Evolutionary conservation across 2,329 filamentous ascomycete species (phyloP).

Genomic region (Pleomassaria siparia): DNA sequence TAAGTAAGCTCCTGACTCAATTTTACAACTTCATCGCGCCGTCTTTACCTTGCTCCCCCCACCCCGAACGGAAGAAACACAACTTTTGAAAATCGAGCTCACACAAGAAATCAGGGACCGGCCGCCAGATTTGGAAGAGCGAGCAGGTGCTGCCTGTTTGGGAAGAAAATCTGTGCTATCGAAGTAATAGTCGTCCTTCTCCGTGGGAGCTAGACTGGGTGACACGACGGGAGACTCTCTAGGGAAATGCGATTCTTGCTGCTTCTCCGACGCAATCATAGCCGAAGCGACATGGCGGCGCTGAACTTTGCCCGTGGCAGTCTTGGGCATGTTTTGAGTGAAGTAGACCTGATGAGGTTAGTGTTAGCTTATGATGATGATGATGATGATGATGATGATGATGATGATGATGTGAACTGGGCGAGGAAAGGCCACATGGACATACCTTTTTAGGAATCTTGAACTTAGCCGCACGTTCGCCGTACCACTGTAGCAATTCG

Average conservation of each 20-base stretch:
- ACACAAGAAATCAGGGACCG: slow-evolving; percentile 8
- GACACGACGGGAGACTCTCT: background rate
- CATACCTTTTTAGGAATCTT: slow-evolving; percentile 75
- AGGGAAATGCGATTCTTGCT: background rate
- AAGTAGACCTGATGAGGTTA: slow-evolving; percentile 58
- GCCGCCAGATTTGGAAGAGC: slow-evolving; percentile 3
- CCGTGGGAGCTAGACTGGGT: background rate
- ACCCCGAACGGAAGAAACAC: slow-evolving; percentile 2
- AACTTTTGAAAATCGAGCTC: slow-evolving; percentile 3
- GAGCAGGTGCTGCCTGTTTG: background rate
- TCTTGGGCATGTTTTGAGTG: slow-evolving; percentile 33
- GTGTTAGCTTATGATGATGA: no score
- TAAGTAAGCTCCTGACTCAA: no score
- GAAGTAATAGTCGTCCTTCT: no score
- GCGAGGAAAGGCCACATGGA: no score
- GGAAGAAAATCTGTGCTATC: background rate
- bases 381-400: no score
- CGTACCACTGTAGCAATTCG: slow-evolving; percentile 65
- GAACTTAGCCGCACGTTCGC: slow-evolving; percentile 69
- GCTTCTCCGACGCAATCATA: slow-evolving; percentile 12
- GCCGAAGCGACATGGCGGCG: slow-evolving; percentile 14
- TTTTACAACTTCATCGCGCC: background rate
- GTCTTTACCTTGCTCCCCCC: slow-evolving; percentile 1
- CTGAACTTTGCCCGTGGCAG: slow-evolving; percentile 31
- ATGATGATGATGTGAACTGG: no score